Evolutionary conservation across 1,284 basidiomycete species (phyloP), one percentile per base, ranked within the genome.

Genomic region (Ceratobasidium papillatum): DNA sequence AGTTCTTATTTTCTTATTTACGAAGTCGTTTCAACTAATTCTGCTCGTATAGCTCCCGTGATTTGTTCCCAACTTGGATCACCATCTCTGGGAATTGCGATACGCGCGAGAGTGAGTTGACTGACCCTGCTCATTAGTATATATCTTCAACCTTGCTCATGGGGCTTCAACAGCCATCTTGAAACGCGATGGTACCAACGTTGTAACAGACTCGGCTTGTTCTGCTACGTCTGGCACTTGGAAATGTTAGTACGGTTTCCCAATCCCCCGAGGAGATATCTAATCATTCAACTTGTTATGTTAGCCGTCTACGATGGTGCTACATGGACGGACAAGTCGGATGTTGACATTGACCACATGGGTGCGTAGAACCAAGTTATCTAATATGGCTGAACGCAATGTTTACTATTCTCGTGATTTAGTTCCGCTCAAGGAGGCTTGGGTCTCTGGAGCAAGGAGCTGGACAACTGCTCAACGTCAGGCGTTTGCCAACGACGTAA

Each of bases 401-500:
- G 11, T 32, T 58, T 17, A 34, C 17, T 32, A 32, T 34, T n/a
- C n/a, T n/a, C 25, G 25, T 30, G 9, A 22, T 47, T 41, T 27
- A 54, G 49, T 51, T 52, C 71, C 51, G 9, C 71, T 69, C 41
- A 58, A 41, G 32, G 68, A 85, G 82, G 86, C 87, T 0, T 87
- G 86, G 86, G 78, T 86, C 0, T 87, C 86, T 17, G 87, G 87
- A 25, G 86, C 87, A 4, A 81, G 84, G n/a, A 63, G 75, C 43
- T 88, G 87, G 87, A 86, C 86, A 8, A 79, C 77, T 52, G 84
- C 84, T 2, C 83, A 85, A 72, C 83, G 86, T 32, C 84, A 87
- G 77, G 81, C 84, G 0, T 86, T 85, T 73, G 86, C 87, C 2
- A 88, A 88, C 77, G 87, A 88, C 74, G 79, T 88, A 52, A 85